Percentiles rank a stretch among this genome's conserved stretches.
phyloP scores from a whole-genome alignment of 768 basidiomycete genomes.

The Boletus fagicola region DNA sequence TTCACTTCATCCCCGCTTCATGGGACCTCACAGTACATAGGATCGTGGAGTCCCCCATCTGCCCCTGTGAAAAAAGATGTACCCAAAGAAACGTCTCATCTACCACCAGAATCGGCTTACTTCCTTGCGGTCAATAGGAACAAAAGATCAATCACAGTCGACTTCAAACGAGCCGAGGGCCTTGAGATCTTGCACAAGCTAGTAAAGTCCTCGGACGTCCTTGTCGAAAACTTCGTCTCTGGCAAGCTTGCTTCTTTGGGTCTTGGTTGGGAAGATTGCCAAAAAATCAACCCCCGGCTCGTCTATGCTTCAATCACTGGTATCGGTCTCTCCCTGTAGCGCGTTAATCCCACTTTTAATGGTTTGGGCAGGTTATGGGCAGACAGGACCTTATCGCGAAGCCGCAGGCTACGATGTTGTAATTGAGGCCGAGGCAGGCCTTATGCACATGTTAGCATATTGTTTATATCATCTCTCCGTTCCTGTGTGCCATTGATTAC shows the following conservation, averaged over 20 bases:
- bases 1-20: conserved; percentile 12
- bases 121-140: conserved; percentile 88
- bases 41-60: conserved; percentile 65
- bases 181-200: conserved; percentile 71
- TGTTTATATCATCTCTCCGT: conserved; percentile 9
- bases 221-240: conserved; percentile 86
- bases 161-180: conserved; percentile 80
- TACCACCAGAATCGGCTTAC: conserved; percentile 90
- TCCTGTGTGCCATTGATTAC: conserved; percentile 10
- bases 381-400: conserved; percentile 83
- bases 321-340: conserved; percentile 30
- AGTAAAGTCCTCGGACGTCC: conserved; percentile 71
- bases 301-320: conserved; percentile 92
- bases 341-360: background rate
- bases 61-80: conserved; percentile 48
- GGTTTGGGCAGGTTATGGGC: conserved; percentile 61
- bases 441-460: conserved; percentile 83
- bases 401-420: conserved; percentile 88
- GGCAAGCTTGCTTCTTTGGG: conserved; percentile 86
- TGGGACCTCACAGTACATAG: conserved; percentile 34
- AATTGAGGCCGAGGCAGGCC: conserved; percentile 86
- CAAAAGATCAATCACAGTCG: conserved; percentile 85
- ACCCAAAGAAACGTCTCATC: conserved; percentile 54
- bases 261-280: conserved; percentile 81
- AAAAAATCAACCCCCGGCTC: conserved; percentile 69